Conservation (phyloP, 2,329 filamentous ascomycete genomes). For the Boeremia exigua region DNA sequence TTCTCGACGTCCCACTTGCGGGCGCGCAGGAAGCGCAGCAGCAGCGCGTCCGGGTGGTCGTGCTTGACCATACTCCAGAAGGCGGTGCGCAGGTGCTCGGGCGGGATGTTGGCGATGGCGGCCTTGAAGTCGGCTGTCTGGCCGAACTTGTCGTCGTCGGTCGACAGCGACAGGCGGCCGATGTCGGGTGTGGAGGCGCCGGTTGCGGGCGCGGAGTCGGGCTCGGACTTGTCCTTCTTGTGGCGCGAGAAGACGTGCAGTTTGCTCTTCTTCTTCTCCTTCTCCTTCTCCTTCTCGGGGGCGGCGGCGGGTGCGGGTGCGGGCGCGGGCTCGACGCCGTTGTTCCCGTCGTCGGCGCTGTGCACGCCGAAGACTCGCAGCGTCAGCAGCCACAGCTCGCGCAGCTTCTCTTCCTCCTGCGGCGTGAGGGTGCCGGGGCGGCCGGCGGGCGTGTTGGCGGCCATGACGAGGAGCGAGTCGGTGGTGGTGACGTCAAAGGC, state of each 20-base stretch:
- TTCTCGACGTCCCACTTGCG: conserved; percentile 85
- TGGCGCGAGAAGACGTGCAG: conserved; percentile 68
- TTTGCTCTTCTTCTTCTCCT: conserved; percentile 77
- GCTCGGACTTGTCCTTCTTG: conserved; percentile 59
- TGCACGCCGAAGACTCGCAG: conserved; percentile 72
- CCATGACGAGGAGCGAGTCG: conserved; percentile 49
- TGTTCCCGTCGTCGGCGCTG: conserved; percentile 42
- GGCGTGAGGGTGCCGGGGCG: conserved; percentile 85
- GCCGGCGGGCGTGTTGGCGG: conserved; percentile 63
- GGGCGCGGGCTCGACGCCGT: conserved; percentile 25
- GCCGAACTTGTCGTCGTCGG: conserved; percentile 85
- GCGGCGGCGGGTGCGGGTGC: conserved; percentile 11
- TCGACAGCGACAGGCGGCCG: conserved; percentile 40
- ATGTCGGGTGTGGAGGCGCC: conserved; percentile 37
- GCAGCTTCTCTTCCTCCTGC: conserved; percentile 87
- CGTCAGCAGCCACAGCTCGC: conserved; percentile 81
- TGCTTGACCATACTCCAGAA: conserved; percentile 97
- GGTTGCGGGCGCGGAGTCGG: conserved; percentile 35
- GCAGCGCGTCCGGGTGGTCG: conserved; percentile 86
- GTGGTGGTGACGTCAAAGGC: conserved; percentile 31
- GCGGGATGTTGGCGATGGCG: conserved; percentile 75
- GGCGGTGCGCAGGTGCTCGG: conserved; percentile 78
- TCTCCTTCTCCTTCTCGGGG: conserved; percentile 60
- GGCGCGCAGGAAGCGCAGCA: conserved; percentile 58
- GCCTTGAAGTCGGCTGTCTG: conserved; percentile 86